Conservation (phyloP, 768 basidiomycete species). For the Leucosporidium yakuticum region DNA sequence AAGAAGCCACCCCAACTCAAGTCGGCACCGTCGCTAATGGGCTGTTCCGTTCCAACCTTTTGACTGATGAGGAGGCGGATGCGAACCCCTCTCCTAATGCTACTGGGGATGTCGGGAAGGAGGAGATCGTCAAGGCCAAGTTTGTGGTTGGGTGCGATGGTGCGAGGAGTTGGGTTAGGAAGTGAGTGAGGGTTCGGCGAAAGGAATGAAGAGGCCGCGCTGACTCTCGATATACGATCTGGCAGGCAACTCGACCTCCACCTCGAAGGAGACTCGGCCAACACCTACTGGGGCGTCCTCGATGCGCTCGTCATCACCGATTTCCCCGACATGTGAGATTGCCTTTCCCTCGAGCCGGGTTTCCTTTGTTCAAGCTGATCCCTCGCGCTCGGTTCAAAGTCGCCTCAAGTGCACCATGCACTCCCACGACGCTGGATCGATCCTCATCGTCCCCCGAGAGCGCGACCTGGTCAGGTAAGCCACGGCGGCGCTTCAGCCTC, state of each 20-base stretch:
- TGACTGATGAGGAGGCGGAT: constrained; percentile 23
- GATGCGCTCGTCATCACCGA: constrained; percentile 23
- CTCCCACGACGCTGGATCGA: constrained; percentile 13
- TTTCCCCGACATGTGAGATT: constrained; percentile 49
- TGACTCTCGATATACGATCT: not conserved
- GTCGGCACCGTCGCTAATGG: constrained; percentile 21
- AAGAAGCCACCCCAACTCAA: constrained; percentile 22
- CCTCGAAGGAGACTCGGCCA: constrained; percentile 29
- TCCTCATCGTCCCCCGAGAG: constrained; percentile 24
- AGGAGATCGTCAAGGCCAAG: constrained; percentile 22
- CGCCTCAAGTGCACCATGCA: constrained; percentile 29
- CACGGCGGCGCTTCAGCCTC: no score
- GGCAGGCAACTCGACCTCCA: constrained; percentile 23
- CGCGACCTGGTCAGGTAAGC: constrained; percentile 13
- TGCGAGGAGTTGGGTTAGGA: constrained; percentile 26
- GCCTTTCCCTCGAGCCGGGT: not conserved
- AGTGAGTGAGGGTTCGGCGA: not conserved
- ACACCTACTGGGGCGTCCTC: constrained; percentile 27
- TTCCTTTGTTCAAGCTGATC: not conserved
- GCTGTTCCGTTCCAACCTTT: constrained; percentile 17
- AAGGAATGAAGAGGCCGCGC: not conserved
- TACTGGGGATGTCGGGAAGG: not conserved
- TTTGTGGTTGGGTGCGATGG: constrained; percentile 30
- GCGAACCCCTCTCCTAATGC: not conserved
- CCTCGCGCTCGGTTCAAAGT: not conserved